Evolutionary conservation across 2,329 filamentous ascomycete species (phyloP).

Genomic region (Verticillium isaacii): DNA sequence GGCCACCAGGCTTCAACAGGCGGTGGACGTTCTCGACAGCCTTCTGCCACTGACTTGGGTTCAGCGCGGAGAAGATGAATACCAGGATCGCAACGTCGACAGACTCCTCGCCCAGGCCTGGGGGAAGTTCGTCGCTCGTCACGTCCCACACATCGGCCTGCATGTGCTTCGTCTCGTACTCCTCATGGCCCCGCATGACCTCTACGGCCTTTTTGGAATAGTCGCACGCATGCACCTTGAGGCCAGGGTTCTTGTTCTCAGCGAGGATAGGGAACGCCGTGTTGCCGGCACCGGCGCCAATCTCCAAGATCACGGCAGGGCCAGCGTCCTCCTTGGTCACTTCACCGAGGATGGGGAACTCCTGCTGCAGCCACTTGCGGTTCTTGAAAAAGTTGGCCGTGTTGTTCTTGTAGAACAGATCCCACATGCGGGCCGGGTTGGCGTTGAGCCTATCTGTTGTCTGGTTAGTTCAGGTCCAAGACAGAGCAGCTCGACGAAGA

Average conservation of each 20-base stretch:
- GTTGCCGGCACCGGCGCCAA: slow-evolving; percentile 93
- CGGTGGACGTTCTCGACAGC: slow-evolving; percentile 77
- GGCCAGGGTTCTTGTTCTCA: slow-evolving; percentile 73
- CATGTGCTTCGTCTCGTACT: slow-evolving; percentile 68
- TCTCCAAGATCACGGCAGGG: slow-evolving; percentile 71
- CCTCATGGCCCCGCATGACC: slow-evolving; percentile 76
- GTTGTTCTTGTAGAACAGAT: slow-evolving; percentile 97
- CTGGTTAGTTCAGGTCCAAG: slow-evolving; percentile 29
- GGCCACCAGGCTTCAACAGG: slow-evolving; percentile 86
- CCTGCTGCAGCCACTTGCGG: slow-evolving; percentile 92
- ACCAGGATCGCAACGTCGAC: slow-evolving; percentile 93
- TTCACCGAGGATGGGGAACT: slow-evolving; percentile 83
- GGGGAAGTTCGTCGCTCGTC: slow-evolving; percentile 67
- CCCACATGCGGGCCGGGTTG: slow-evolving; percentile 95
- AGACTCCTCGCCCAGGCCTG: slow-evolving; percentile 68
- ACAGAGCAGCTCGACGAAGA: not conserved
- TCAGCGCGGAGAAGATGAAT: slow-evolving; percentile 93
- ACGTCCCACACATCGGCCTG: slow-evolving; percentile 95
- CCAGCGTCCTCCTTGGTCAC: slow-evolving; percentile 69
- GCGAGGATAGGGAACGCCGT: slow-evolving; percentile 88
- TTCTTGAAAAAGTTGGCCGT: slow-evolving; percentile 98
- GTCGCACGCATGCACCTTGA: slow-evolving; percentile 91
- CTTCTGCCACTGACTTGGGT: slow-evolving; percentile 76
- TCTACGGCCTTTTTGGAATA: slow-evolving; percentile 95
- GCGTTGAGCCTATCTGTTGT: slow-evolving; percentile 72